Evolutionary conservation across 345 rosid species (phyloP).

Genomic region (Salix caprea): DNA sequence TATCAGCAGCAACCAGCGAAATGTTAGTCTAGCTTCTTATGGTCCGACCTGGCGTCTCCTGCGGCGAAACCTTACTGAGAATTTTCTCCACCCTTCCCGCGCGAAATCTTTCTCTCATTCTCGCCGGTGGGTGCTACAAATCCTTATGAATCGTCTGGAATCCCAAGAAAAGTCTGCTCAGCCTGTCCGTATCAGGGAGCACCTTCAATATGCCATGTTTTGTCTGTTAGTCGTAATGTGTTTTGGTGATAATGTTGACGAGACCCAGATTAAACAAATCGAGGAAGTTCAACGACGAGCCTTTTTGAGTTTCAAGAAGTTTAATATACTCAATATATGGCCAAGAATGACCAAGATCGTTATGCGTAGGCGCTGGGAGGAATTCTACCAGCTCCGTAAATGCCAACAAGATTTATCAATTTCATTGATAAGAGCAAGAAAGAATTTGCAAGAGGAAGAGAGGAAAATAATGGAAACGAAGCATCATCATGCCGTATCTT

Average conservation of each 20-base stretch:
- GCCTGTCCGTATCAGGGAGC: not conserved
- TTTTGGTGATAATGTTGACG: slow-evolving; percentile 6
- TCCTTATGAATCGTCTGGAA: slow-evolving; percentile 1
- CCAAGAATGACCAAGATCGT: slow-evolving; percentile 6
- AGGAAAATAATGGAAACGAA: not conserved
- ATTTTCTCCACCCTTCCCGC: not conserved
- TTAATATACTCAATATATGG: slow-evolving; percentile 5
- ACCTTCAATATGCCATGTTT: slow-evolving; percentile 6
- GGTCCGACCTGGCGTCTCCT: slow-evolving; percentile 6
- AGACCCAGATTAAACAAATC: not conserved
- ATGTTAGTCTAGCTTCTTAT: not conserved
- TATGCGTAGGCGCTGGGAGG: slow-evolving; percentile 2
- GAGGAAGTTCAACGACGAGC: slow-evolving; percentile 2
- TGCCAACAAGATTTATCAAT: slow-evolving; percentile 1
- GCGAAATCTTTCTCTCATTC: not conserved
- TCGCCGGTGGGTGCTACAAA: not conserved
- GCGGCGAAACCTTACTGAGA: not conserved
- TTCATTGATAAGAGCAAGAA: slow-evolving; percentile 6
- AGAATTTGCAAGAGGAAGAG: not conserved
- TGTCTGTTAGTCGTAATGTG: slow-evolving; percentile 5
- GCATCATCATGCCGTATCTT: not conserved
- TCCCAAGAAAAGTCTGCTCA: not conserved
- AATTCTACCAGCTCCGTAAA: not conserved
- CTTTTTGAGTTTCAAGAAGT: not conserved
- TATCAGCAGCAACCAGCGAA: not conserved